phyloP scores from a whole-genome alignment of 495 filamentous ascomycete genomes.

The Usnea hakonensis region DNA sequence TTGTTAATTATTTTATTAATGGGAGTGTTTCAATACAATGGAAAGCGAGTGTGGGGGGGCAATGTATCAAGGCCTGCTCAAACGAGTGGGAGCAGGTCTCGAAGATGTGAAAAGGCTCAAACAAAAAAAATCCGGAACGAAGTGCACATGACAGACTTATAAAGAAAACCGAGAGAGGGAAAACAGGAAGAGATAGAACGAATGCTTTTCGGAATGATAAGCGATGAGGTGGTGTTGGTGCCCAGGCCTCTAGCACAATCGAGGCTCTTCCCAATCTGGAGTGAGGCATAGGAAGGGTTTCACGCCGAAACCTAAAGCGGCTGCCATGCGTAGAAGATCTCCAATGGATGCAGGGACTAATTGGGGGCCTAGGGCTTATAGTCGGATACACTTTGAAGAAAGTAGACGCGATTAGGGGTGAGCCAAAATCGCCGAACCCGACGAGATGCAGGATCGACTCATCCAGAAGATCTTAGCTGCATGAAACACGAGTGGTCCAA shows the following conservation, averaged over 20 bases:
- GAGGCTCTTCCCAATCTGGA: background rate
- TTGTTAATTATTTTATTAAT: background rate
- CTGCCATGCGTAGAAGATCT: background rate
- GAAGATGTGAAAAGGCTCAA: background rate
- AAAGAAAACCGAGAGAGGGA: background rate
- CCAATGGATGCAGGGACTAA: background rate
- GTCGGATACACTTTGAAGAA: background rate
- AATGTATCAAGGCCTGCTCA: background rate
- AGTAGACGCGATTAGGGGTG: background rate
- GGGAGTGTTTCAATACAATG: background rate
- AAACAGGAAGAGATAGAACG: background rate
- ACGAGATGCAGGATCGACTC: background rate
- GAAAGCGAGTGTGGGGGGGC: background rate
- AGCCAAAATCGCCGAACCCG: background rate
- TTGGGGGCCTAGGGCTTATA: background rate
- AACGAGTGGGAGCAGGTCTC: constrained; percentile 2
- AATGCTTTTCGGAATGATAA: background rate
- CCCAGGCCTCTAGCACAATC: background rate
- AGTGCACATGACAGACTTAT: background rate
- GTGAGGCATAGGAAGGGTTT: background rate
- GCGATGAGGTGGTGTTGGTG: background rate
- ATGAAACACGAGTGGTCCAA: background rate
- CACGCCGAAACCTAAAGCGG: background rate
- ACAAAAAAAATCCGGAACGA: background rate
- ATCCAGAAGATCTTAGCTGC: background rate